phyloP scores from a whole-genome alignment of 208 protist genomes.

The Trypanosoma congolense region DNA sequence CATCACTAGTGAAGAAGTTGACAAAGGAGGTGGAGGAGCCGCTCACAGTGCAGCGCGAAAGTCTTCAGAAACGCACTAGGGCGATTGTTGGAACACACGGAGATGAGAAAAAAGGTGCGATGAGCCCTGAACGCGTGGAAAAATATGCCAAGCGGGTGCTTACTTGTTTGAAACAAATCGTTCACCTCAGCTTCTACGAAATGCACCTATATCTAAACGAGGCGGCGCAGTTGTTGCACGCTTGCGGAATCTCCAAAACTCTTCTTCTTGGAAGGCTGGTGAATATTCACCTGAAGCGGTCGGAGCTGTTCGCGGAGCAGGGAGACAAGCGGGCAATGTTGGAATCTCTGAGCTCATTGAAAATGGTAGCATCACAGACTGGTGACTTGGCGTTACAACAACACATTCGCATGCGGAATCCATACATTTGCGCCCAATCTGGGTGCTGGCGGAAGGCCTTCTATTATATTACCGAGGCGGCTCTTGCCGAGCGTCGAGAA shows the following conservation, averaged over 20 bases:
- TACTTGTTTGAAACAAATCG: slow-evolving; percentile 18
- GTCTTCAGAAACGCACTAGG: slow-evolving; percentile 3
- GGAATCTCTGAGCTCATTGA: slow-evolving; percentile 16
- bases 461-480: slow-evolving; percentile 33
- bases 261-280: slow-evolving; percentile 47
- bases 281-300: slow-evolving; percentile 53
- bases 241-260: slow-evolving; percentile 3
- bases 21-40: slow-evolving; percentile 22
- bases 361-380: not conserved
- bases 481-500: slow-evolving; percentile 26
- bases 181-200: slow-evolving; percentile 42
- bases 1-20: slow-evolving; percentile 6
- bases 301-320: slow-evolving; percentile 31
- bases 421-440: slow-evolving; percentile 42
- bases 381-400: slow-evolving; percentile 2
- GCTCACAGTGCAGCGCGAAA: slow-evolving; percentile 12
- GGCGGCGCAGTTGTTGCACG: slow-evolving; percentile 55
- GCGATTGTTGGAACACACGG: slow-evolving; percentile 8
- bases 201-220: slow-evolving; percentile 69
- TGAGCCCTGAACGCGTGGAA: not conserved
- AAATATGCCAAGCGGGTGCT: slow-evolving; percentile 1
- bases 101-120: not conserved
- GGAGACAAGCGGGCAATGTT: slow-evolving; percentile 17
- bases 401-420: slow-evolving; percentile 5
- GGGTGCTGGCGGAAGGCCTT: slow-evolving; percentile 53